These are phyloP conservation scores for Blastobotrys niveus DNA, from an alignment of 1,139 yeast genomes.

Conservation along the genomic window DNA sequence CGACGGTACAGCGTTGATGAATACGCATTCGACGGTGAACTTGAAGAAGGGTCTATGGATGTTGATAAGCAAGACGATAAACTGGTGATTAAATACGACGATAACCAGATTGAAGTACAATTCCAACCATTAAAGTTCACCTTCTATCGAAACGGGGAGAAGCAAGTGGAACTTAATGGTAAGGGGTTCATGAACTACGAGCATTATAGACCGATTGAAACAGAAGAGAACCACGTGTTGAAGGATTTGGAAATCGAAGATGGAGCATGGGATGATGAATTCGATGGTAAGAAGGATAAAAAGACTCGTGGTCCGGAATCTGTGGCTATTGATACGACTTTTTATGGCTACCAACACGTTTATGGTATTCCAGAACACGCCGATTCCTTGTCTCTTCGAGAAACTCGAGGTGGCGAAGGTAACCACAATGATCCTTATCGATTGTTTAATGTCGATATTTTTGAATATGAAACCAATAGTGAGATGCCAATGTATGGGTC, in stretches of 20 bases:
- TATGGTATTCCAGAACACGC: conserved; percentile 98
- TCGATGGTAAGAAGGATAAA: conserved; percentile 51
- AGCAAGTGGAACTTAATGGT: conserved; percentile 59
- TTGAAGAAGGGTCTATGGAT: conserved; percentile 21
- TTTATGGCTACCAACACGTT: conserved; percentile 55
- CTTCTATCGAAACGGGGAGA: conserved; percentile 41
- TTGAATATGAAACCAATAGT: conserved; percentile 81
- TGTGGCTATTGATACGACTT: conserved; percentile 68
- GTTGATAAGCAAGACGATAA: conserved; percentile 11
- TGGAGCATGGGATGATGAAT: conserved; percentile 35
- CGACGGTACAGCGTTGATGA: conserved; percentile 57
- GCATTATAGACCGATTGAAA: conserved; percentile 51
- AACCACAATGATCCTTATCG: conserved; percentile 67
- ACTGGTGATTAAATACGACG: conserved; percentile 39
- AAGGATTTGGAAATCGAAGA: conserved; percentile 27
- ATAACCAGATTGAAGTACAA: conserved; percentile 39
- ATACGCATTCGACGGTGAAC: conserved; percentile 48
- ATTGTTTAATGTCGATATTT: conserved; percentile 85
- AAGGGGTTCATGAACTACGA: conserved; percentile 68
- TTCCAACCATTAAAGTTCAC: conserved; percentile 50
- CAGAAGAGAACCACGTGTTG: conserved; percentile 18
- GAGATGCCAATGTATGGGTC: conserved; percentile 91
- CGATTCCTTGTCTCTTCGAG: conserved; percentile 64
- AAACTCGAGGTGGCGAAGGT: conserved; percentile 45
- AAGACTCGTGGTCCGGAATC: conserved; percentile 88